Evolutionary conservation across 2,329 filamentous ascomycete species (phyloP).

Genomic region (Colletotrichum melonis): DNA sequence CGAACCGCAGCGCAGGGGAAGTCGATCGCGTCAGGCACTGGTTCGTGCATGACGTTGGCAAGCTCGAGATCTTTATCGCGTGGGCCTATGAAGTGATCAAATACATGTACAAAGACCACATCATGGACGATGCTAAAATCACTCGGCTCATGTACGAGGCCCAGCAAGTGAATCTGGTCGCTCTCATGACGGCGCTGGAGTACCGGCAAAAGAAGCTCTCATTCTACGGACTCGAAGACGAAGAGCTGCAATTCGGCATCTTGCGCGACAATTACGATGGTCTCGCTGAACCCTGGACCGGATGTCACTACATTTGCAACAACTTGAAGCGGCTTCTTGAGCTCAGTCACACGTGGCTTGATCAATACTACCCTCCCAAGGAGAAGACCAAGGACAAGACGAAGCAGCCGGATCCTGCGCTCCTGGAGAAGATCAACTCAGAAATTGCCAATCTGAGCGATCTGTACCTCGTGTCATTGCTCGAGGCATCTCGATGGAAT

Average conservation of each 20-base stretch:
- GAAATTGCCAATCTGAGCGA: conserved; percentile 64
- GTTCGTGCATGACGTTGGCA: conserved; percentile 82
- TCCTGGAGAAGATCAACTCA: conserved; percentile 59
- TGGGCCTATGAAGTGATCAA: conserved; percentile 85
- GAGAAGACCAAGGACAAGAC: conserved; percentile 45
- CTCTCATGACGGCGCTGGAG: conserved; percentile 74
- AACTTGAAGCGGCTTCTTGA: conserved; percentile 71
- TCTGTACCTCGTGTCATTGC: conserved; percentile 64
- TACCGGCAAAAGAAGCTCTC: conserved; percentile 79
- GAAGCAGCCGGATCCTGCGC: conserved; percentile 49
- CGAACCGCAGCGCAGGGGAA: conserved; percentile 73
- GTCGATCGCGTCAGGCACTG: conserved; percentile 85
- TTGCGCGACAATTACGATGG: conserved; percentile 72
- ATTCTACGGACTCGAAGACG: conserved; percentile 78
- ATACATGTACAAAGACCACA: conserved; percentile 72
- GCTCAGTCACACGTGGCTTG: conserved; percentile 66
- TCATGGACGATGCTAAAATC: conserved; percentile 65
- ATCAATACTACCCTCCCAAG: conserved; percentile 53
- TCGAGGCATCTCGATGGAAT: conserved; percentile 65
- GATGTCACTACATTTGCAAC: conserved; percentile 70
- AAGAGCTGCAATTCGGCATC: conserved; percentile 74
- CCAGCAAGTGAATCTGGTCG: conserved; percentile 71
- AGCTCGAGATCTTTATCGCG: conserved; percentile 79
- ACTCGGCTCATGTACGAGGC: conserved; percentile 76
- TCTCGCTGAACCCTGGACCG: conserved; percentile 89